Base-by-base conservation (phyloP, 2,329 filamentous ascomycete genomes). In the Colletotrichum sidae region DNA sequence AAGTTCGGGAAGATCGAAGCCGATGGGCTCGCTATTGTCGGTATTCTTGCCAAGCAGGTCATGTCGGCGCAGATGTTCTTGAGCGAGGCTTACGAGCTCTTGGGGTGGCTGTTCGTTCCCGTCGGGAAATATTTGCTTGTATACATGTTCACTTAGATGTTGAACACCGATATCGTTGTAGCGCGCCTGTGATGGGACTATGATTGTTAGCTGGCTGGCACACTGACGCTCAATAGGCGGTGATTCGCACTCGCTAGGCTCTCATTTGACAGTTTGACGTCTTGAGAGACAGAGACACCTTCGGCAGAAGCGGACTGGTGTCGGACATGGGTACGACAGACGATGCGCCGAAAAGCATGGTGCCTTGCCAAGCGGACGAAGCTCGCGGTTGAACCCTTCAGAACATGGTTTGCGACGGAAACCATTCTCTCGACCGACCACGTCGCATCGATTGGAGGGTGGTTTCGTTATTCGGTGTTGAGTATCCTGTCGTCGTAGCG, bases 111-210 rank as follows among this genome's bases (percentile, higher is more conserved):
- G 81, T 10, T 83, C 78, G 67, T 77, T 74, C 52, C 80, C 81
- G 44, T 83, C 79, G 5, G 87, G 88, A 74, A 99, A 99, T 46
- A 99, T 81, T 78, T 98, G 96, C 2, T 86, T 75, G 77, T 95
- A 92, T 49, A 99, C 85, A 81, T 94, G 86, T 65, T 86, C 84
- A 82, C 94, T 97, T 70, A 99, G 83, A 73, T 98, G 95, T 79
- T 99, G 96, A 44, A 99, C 93, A 57, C 93, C 93, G 72, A 99
- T 94, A 70, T 96, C 92, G 79, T 96, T 99, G 81, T 91, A 93
- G 70, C 96, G 89, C 53, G 93, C 83, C 61, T 85, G 79, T 7
- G 86, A 85, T 1, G 79, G 73, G 37, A 86, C 81, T 84, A 67
- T 45, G 25, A 65, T 71, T 64, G 47, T 62, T 17, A 67, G 37